Percentiles rank a stretch among this genome's conserved stretches.
These are phyloP conservation scores for Candida smagusa DNA, from an alignment of 1,139 yeast genomes.

Conservation along the genomic window DNA sequence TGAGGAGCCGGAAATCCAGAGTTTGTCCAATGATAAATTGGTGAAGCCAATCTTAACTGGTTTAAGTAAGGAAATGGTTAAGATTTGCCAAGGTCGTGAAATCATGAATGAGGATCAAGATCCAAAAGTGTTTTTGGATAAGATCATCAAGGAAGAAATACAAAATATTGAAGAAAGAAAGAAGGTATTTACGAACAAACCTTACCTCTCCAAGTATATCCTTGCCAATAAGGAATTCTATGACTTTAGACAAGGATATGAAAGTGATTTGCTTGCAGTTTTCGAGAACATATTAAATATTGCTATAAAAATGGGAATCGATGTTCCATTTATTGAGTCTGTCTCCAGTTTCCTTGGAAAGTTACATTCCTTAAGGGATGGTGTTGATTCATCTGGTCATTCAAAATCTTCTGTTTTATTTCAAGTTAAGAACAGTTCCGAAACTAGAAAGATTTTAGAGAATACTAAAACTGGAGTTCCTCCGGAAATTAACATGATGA, in stretches of 20 bases:
- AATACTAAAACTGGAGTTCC: conserved; percentile 17
- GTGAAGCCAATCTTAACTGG: conserved; percentile 19
- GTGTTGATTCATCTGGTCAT: conserved; percentile 8
- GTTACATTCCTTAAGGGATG: conserved; percentile 13
- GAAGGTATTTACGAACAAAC: neutral
- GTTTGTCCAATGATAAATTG: conserved; percentile 10
- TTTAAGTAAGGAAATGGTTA: conserved; percentile 17
- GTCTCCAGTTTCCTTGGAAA: conserved; percentile 12
- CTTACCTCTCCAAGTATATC: conserved; percentile 12
- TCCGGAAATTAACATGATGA: conserved; percentile 26
- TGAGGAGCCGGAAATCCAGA: conserved; percentile 18
- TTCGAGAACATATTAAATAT: conserved; percentile 10
- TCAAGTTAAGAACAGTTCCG: conserved; percentile 10
- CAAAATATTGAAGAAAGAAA: conserved; percentile 1
- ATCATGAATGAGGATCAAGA: neutral
- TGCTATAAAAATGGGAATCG: conserved; percentile 8
- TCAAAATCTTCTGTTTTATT: conserved; percentile 11
- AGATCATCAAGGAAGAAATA: conserved; percentile 3
- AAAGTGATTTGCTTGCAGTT: conserved; percentile 9
- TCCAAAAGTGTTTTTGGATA: conserved; percentile 1
- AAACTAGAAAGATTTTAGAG: conserved; percentile 9
- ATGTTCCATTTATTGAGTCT: conserved; percentile 15
- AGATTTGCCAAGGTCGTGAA: conserved; percentile 7
- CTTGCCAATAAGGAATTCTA: conserved; percentile 15
- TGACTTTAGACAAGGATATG: conserved; percentile 19